phyloP scores from a whole-genome alignment of 2,329 filamentous ascomycete species.

The Ceratocystis destructans region DNA sequence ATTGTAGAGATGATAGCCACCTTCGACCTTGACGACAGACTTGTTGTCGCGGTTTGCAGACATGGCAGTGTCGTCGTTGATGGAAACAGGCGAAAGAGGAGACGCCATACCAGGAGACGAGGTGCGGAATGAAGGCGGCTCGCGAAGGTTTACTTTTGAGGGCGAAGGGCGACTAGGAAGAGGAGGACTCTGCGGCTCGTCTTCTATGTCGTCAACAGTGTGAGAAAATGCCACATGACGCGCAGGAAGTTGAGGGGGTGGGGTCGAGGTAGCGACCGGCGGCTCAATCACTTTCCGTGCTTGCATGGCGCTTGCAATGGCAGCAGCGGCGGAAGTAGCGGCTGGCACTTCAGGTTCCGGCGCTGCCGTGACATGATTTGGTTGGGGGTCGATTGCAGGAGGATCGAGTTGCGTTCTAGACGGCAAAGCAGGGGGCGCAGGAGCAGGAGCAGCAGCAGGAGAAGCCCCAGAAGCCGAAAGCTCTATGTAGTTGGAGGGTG shows the following conservation, averaged over 20 bases:
- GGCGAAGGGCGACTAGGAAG: slow-evolving; percentile 26
- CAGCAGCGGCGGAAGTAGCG: slow-evolving; percentile 36
- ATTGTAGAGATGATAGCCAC: slow-evolving; percentile 87
- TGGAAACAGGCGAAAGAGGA: slow-evolving; percentile 14
- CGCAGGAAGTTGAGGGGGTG: slow-evolving; percentile 24
- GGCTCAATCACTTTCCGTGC: slow-evolving; percentile 26
- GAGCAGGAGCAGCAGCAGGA: slow-evolving; percentile 22
- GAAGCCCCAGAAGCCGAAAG: slow-evolving; percentile 35
- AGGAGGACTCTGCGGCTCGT: slow-evolving; percentile 26
- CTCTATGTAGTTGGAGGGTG: slow-evolving; percentile 91
- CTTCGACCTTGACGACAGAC: slow-evolving; percentile 17
- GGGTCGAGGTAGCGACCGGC: slow-evolving; percentile 6
- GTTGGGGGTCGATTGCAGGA: slow-evolving; percentile 26
- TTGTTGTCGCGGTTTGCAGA: slow-evolving; percentile 36
- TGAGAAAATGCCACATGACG: slow-evolving; percentile 18
- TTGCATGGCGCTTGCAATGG: slow-evolving; percentile 44
- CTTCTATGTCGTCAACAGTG: slow-evolving; percentile 17
- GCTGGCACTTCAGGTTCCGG: slow-evolving; percentile 16
- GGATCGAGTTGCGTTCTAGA: slow-evolving; percentile 28
- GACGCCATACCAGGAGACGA: slow-evolving; percentile 15
- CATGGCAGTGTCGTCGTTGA: slow-evolving; percentile 36
- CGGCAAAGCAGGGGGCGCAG: slow-evolving; percentile 32
- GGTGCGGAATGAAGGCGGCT: slow-evolving; percentile 14
- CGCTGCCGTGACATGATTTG: slow-evolving; percentile 16
- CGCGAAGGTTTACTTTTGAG: slow-evolving; percentile 15